Conservation (phyloP, 225 moss, liverwort and hornwort species). For the Polytrichum formosum region DNA sequence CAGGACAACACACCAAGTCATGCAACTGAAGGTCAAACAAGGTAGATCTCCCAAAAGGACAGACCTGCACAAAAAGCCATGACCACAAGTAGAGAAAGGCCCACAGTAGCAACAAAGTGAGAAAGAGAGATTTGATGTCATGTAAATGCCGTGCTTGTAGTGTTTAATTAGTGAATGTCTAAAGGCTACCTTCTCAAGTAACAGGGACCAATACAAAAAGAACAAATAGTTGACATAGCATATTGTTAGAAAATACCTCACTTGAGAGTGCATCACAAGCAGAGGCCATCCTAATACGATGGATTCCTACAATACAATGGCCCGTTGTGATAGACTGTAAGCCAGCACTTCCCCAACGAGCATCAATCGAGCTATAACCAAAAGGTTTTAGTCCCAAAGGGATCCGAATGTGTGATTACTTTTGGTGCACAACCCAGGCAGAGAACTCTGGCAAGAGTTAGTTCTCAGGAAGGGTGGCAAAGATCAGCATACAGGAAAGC, state of each 20-base stretch:
- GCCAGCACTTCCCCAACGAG: constrained; percentile 20
- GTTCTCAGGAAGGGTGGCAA: constrained; percentile 21
- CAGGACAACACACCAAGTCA: no score
- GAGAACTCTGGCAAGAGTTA: constrained; percentile 27
- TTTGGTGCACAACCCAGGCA: constrained; percentile 31
- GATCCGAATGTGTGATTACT: constrained; percentile 33
- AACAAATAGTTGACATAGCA: constrained; percentile 42
- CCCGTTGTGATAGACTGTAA: constrained; percentile 26
- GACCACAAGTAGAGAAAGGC: no score
- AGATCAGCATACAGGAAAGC: constrained; percentile 37
- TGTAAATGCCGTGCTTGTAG: constrained; percentile 19
- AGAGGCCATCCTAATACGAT: constrained; percentile 41
- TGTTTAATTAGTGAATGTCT: constrained; percentile 20
- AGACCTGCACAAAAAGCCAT: no score
- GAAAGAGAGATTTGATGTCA: not conserved
- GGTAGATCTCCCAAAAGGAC: no score
- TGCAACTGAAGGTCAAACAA: no score
- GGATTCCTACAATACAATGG: constrained; percentile 57
- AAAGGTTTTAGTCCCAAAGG: constrained; percentile 29
- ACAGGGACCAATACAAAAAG: constrained; percentile 29
- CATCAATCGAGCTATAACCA: constrained; percentile 43
- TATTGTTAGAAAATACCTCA: constrained; percentile 62
- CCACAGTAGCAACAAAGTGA: no score
- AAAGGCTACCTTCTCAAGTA: constrained; percentile 20
- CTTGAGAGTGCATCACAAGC: constrained; percentile 48